Base-by-base conservation (phyloP, 352 stramenopile species). In the Thalassiosira oceanica region DNA sequence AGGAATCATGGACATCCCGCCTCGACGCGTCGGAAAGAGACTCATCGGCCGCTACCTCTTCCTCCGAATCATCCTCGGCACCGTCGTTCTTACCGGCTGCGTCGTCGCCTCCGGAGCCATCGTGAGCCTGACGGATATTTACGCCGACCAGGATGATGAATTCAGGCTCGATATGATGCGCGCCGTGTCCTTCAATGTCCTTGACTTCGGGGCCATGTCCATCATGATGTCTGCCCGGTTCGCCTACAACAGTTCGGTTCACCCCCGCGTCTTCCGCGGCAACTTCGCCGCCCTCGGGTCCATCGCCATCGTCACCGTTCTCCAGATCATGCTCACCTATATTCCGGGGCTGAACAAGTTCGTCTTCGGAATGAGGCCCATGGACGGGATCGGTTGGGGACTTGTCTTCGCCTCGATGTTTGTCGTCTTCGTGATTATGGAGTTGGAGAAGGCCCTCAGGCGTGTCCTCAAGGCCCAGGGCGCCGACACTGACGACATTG, bases 1-100 rank as follows among this genome's bases (percentile, higher is more conserved):
- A 62, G 78, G 78, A 56, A 83, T 83, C 52, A 89, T 89, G 82
- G 27, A 51, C 5, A 13, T 76, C n/a, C 76, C 78, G 37, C 82
- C 82, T 29, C 75, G 82, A 51, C 66, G 63, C 55, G 64, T 85
- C 36, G 82, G 82, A 69, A 89, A 89, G 57, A 68, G 82, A 29
- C 61, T 89, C 0, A 87, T 89, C 48, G 82, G 82, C 33, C 63
- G 82, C 60, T 89, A 71, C 66, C 67, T 89, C 8, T n/a, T n/a
- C n/a, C n/a, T n/a, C n/a, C n/a, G n/a, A n/a, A n/a, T n/a, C n/a
- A n/a, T n/a, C n/a, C n/a, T n/a, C n/a, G n/a, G n/a, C n/a, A n/a
- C n/a, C n/a, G n/a, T n/a, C n/a, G n/a, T n/a, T n/a, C n/a, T n/a
- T 74, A 78, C 81, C 56, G 54, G 62, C 11, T 52, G 31, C 37